Evolutionary conservation across 106 monocot species (phyloP), one percentile per base, ranked within the genome.

Genomic region (Agapanthus africanus): DNA sequence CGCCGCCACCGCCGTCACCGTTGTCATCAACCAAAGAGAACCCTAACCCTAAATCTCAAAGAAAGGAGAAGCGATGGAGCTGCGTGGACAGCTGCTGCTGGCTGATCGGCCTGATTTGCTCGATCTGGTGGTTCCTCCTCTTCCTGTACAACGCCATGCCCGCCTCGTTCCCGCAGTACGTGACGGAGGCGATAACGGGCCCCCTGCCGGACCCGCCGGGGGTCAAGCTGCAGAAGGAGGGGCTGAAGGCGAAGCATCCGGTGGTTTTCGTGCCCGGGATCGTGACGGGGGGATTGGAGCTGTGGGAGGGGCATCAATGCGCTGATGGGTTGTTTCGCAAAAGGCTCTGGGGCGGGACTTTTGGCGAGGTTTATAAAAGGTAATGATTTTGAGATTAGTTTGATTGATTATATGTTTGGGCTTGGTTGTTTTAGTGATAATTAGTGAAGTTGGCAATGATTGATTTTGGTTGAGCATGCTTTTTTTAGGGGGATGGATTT

Each of bases 181-280:
- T 99, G 60, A 85, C 92, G 67, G 99, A 99, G 81, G 99, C 90
- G 37, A 99, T 99, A 70, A 90, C 87, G 9, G 99, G 99, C 27
- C 99, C 93, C 51, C 37, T 93, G 63, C 83, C 99, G 34, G 99
- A 99, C 19, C 93, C 99, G 16, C 99, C 99, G 7, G 99, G 99
- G 23, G 73, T 90, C 42, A 99, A 93, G 79, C 80, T 99, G 31
- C 72, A 61, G 76, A 99, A 93, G 78, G 99, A 93, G 65, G 99
- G 99, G 57, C 74, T 99, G 27, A 33, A 27, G 27, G 99, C 79
- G n/a, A 80, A 67, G 66, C 99, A 99, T 39, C 99, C 99, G 22
- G 99, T 99, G 37, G 99, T 99, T 14, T 99, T 99, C 68, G 99
- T 99, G n/a, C 99, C 99, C 18, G 99, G 99, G 21, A 99, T 99